Percentiles rank a stretch among this genome's conserved stretches.
phyloP scores from a whole-genome alignment of 2,329 filamentous ascomycete genomes.

The Orbilia brochopaga region DNA sequence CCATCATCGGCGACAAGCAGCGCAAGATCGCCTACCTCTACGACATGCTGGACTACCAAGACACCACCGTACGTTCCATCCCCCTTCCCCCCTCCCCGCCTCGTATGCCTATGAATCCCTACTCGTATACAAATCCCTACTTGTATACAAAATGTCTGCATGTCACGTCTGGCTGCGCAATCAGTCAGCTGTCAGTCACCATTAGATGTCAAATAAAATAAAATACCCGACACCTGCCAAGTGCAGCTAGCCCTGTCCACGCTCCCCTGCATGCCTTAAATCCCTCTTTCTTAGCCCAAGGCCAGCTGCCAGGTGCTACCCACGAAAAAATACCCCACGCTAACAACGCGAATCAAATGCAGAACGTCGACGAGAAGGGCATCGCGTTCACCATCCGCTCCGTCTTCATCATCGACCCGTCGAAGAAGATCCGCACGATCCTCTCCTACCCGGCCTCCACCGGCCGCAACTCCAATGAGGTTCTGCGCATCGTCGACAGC shows the following conservation, averaged over 20 bases:
- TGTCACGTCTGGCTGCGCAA: no score
- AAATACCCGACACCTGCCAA: neutral
- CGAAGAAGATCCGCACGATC: constrained; percentile 69
- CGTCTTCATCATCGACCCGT: constrained; percentile 70
- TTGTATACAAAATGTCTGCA: no score
- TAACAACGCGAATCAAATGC: constrained; percentile 32
- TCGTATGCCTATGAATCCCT: no score
- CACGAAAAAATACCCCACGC: constrained; percentile 27
- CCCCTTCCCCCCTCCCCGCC: neutral
- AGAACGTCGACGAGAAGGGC: constrained; percentile 60
- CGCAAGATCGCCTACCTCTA: constrained; percentile 59
- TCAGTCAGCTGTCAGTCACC: no score
- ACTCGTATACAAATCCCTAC: no score
- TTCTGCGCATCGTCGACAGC: constrained; percentile 66
- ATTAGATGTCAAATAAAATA: neutral
- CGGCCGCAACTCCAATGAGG: constrained; percentile 66
- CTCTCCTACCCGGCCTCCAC: constrained; percentile 69
- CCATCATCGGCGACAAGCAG: constrained; percentile 60
- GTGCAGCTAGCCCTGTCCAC: no score
- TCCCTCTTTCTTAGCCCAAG: no score
- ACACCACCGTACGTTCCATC: constrained; percentile 51
- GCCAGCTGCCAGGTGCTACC: no score
- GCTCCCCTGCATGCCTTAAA: no score
- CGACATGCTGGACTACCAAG: constrained; percentile 59
- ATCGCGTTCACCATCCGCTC: constrained; percentile 69